A percentile compares a stretch with the other conserved stretches of the same genome.
Evolutionary conservation across 129 eudicot genomes (phyloP).

Genomic region (Chrysanthemum lavandulifolium): DNA sequence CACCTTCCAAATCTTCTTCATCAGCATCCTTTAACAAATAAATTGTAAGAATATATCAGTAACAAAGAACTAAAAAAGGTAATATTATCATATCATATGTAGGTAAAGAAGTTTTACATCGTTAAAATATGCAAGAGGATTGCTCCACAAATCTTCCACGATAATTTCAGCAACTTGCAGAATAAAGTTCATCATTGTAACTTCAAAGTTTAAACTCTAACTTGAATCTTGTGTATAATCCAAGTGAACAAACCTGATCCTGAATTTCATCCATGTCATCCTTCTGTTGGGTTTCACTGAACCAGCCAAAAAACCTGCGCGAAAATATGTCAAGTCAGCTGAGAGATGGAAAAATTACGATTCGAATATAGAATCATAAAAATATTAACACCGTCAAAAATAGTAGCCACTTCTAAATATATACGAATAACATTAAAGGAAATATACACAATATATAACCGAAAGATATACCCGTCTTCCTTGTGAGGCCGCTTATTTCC

Average conservation of each 20-base stretch:
- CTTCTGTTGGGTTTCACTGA: slow-evolving; percentile 1
- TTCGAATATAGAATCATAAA: background rate
- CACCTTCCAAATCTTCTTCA: slow-evolving; percentile 56
- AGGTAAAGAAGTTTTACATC: background rate
- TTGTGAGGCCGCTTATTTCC: slow-evolving; percentile 68
- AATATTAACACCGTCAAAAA: background rate
- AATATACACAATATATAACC: background rate
- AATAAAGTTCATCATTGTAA: background rate
- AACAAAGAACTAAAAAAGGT: too few species aligned
- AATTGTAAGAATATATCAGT: background rate
- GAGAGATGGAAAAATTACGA: background rate
- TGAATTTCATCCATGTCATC: slow-evolving; percentile 11
- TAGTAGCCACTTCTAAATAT: background rate
- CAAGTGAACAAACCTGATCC: background rate
- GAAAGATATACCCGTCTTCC: slow-evolving; percentile 54
- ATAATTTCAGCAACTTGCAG: slow-evolving; percentile 12
- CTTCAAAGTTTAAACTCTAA: background rate
- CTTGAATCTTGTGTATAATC: background rate
- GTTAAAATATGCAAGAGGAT: slow-evolving; percentile 7
- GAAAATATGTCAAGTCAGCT: background rate
- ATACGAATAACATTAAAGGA: background rate
- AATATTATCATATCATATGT: background rate
- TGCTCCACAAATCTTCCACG: slow-evolving; percentile 7
- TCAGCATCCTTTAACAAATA: slow-evolving; percentile 54
- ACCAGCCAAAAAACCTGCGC: slow-evolving; percentile 11